phyloP scores from a whole-genome alignment of 73 alveolate genomes.

The Paramecium bursaria region DNA sequence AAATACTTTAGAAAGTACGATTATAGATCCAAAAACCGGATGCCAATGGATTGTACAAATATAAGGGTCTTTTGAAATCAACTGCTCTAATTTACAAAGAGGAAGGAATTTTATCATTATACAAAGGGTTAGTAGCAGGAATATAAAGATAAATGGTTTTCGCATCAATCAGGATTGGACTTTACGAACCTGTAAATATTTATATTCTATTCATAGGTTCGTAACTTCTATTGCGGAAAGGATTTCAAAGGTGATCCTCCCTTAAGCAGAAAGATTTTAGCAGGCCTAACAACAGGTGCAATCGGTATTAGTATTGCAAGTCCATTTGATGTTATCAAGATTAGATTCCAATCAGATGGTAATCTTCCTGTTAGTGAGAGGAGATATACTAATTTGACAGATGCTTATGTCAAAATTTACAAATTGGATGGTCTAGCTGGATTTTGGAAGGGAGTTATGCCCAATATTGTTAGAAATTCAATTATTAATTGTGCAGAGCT shows the following conservation, averaged over 20 bases:
- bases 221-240: constrained; percentile 66
- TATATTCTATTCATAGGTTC: not conserved
- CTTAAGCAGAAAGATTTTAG: constrained; percentile 68
- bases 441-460: constrained; percentile 75
- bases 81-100: constrained; percentile 68
- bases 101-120: constrained; percentile 75
- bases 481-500: constrained; percentile 81
- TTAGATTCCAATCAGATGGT: constrained; percentile 75
- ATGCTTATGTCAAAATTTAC: constrained; percentile 73
- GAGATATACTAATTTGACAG: constrained; percentile 68
- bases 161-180: constrained; percentile 80
- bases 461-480: constrained; percentile 77
- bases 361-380: constrained; percentile 63
- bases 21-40: constrained; percentile 72
- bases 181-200: constrained; percentile 77
- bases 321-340: constrained; percentile 82
- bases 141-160: constrained; percentile 76
- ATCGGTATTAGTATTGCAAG: constrained; percentile 81
- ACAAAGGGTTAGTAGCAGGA: constrained; percentile 79
- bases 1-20: constrained; percentile 80
- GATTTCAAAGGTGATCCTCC: constrained; percentile 75
- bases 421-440: constrained; percentile 74
- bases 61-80: constrained; percentile 74
- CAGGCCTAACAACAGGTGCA: constrained; percentile 80
- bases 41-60: constrained; percentile 67